phyloP scores from a whole-genome alignment of 1,284 basidiomycete genomes.

The Pyrrhoderma lamaoense region DNA sequence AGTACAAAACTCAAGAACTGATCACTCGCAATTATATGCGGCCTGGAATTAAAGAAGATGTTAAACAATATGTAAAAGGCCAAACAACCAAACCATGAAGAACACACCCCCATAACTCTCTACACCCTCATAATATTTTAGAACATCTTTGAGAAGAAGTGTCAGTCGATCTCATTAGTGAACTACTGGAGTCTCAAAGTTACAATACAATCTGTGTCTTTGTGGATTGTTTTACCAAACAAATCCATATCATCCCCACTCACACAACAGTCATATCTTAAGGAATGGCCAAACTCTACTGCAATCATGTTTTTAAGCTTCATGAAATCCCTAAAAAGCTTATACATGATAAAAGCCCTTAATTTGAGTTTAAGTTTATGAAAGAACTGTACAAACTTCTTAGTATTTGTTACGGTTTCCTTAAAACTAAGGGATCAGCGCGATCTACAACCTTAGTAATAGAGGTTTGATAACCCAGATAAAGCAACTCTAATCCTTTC shows the following conservation, averaged over 20 bases:
- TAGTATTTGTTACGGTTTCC: too few relatives aligned
- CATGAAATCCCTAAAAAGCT: conserved; percentile 29
- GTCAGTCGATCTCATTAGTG: conserved; percentile 2
- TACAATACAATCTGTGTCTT: conserved; percentile 32
- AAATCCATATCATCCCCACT: conserved; percentile 25
- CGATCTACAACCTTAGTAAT: too few relatives aligned
- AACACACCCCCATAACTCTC: background rate
- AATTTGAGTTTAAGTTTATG: too few relatives aligned
- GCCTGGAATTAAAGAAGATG: background rate
- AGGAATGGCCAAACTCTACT: conserved; percentile 23
- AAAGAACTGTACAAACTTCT: too few relatives aligned
- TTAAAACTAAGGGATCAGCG: too few relatives aligned
- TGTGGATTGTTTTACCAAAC: conserved; percentile 31
- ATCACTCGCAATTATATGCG: background rate
- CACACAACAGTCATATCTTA: conserved; percentile 23
- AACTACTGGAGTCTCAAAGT: conserved; percentile 22
- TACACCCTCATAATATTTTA: background rate
- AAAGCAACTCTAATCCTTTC: too few relatives aligned
- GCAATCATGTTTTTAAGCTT: conserved; percentile 26
- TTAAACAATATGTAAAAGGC: background rate
- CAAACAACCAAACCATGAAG: background rate
- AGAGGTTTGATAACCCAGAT: too few relatives aligned
- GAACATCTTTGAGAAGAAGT: background rate
- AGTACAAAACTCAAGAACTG: background rate
- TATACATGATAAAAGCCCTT: too few relatives aligned